Evolutionary conservation across 345 rosid species (phyloP).

Genomic region (Murraya koenigii): DNA sequence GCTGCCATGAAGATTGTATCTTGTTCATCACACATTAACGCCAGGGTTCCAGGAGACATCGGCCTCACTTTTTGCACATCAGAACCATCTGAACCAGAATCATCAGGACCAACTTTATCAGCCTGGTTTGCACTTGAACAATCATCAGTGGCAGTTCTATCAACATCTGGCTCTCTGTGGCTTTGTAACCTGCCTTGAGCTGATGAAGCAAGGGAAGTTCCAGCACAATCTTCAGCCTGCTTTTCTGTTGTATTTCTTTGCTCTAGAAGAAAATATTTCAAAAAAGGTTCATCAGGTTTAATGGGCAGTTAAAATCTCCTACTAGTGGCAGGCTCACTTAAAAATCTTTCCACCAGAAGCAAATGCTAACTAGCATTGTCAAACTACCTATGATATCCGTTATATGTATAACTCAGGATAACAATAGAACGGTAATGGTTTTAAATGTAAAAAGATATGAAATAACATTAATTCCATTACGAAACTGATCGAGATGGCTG

Average conservation of each 20-base stretch:
- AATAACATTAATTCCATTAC: neutral
- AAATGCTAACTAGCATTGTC: neutral
- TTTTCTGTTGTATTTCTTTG: conserved; percentile 51
- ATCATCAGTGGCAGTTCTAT: conserved; percentile 48
- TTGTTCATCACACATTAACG: conserved; percentile 97
- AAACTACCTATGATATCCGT: neutral
- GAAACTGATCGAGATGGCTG: neutral
- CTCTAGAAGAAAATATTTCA: conserved; percentile 34
- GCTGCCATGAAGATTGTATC: conserved; percentile 77
- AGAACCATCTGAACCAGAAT: conserved; percentile 48
- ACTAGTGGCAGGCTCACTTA: neutral
- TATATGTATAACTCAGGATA: neutral
- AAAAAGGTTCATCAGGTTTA: conserved; percentile 8
- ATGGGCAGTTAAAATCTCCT: neutral
- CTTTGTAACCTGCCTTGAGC: conserved; percentile 48
- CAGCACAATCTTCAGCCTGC: conserved; percentile 42
- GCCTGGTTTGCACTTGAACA: conserved; percentile 52
- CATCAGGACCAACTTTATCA: conserved; percentile 48
- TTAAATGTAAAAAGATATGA: neutral
- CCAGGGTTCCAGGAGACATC: conserved; percentile 97
- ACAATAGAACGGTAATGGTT: neutral
- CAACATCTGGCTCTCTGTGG: conserved; percentile 43
- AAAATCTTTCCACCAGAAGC: conserved; percentile 2
- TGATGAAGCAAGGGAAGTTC: conserved; percentile 53
- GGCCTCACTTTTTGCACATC: conserved; percentile 72